Percentiles rank a stretch among this genome's conserved stretches.
These are phyloP conservation scores for Drosera capensis DNA, from an alignment of 148 eudicot species.

Conservation along the genomic window DNA sequence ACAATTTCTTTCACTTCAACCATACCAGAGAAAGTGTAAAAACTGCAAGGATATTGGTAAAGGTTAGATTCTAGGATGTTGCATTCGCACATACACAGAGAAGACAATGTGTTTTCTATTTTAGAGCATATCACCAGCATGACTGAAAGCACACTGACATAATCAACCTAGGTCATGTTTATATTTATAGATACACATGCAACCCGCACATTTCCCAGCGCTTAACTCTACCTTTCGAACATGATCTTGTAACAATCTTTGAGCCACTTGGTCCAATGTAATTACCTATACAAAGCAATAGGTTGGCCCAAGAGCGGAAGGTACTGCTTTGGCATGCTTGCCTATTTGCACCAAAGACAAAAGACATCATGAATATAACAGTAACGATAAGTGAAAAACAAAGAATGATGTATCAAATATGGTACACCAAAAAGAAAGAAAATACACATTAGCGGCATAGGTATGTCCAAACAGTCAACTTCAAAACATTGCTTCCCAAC, in stretches of 20 bases:
- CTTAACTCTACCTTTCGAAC: background rate
- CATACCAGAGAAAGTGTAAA: constrained; percentile 59
- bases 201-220: too few relatives aligned
- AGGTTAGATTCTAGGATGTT: constrained; percentile 3
- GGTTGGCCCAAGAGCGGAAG: constrained; percentile 89
- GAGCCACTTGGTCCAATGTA: constrained; percentile 5
- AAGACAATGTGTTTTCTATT: background rate
- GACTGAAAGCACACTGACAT: too few relatives aligned
- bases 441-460: too few relatives aligned
- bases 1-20: constrained; percentile 74
- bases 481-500: too few relatives aligned
- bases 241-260: background rate
- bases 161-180: too few relatives aligned
- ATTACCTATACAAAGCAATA: constrained; percentile 89
- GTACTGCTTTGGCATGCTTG: constrained; percentile 98
- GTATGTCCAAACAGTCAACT: too few relatives aligned
- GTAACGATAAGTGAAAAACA: constrained; percentile 10
- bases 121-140: too few relatives aligned
- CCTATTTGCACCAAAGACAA: constrained; percentile 58
- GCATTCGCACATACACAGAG: background rate
- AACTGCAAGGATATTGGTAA: constrained; percentile 30
- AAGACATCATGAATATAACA: too few relatives aligned
- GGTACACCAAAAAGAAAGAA: background rate
- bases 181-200: too few relatives aligned
- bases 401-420: constrained; percentile 3